phyloP scores from a whole-genome alignment of 2,329 filamentous ascomycete genomes.

The Hymenoscyphus infarciens region DNA sequence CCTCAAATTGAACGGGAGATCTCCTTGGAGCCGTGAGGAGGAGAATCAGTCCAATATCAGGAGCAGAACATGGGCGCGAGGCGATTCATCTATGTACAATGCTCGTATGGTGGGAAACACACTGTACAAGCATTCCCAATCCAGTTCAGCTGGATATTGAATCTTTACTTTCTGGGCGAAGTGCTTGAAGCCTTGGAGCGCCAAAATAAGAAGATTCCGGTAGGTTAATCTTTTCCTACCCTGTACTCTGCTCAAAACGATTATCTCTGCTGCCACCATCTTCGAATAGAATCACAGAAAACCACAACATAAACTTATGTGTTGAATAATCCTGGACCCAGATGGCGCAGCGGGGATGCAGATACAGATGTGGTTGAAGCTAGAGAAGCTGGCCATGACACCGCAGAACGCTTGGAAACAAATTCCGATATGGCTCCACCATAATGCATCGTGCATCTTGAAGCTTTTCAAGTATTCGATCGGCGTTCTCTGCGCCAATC shows the following conservation, averaged over 20 bases:
- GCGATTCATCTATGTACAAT: neutral
- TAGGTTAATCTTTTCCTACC: neutral
- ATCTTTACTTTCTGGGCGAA: neutral
- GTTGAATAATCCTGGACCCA: neutral
- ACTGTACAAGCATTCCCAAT: neutral
- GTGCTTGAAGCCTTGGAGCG: neutral
- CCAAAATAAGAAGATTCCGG: neutral
- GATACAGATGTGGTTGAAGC: neutral
- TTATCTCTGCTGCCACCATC: neutral
- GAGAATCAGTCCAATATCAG: neutral
- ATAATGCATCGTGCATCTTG: neutral
- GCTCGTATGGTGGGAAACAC: neutral
- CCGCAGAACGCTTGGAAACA: neutral
- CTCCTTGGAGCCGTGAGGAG: neutral
- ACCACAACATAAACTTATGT: slow-evolving; percentile 1
- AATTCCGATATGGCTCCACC: slow-evolving; percentile 2
- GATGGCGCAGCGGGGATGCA: neutral
- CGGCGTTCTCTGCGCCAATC: neutral
- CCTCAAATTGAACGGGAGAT: slow-evolving; percentile 2
- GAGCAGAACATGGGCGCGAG: neutral
- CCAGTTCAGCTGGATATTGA: neutral
- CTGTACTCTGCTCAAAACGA: neutral
- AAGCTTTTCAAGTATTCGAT: neutral
- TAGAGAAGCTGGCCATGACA: neutral
- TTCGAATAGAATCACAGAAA: neutral